These are phyloP conservation scores for Acmispon strigosus DNA, from an alignment of 306 rosid species.

Conservation along the genomic window DNA sequence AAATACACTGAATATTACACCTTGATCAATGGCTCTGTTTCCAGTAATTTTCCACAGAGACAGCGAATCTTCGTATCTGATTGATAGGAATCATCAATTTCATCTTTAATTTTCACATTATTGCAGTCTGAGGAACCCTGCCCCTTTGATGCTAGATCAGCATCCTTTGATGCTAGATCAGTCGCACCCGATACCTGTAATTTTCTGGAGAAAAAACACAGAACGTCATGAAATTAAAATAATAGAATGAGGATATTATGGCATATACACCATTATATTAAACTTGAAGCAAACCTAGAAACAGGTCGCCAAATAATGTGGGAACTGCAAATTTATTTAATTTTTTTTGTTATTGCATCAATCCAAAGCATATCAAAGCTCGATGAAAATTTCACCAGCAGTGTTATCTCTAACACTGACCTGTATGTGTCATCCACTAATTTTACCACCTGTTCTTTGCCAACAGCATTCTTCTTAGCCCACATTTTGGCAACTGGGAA, in stretches of 20 bases:
- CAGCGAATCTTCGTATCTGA: slow-evolving; percentile 69
- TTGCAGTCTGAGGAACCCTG: slow-evolving; percentile 70
- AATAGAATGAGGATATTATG: background rate
- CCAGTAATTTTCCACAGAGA: slow-evolving; percentile 72
- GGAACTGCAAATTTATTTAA: background rate
- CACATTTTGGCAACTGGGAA: slow-evolving; percentile 60
- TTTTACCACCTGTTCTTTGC: slow-evolving; percentile 80
- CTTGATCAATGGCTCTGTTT: slow-evolving; percentile 75
- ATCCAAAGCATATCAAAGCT: slow-evolving; percentile 10
- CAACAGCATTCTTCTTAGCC: slow-evolving; percentile 74
- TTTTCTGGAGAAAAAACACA: slow-evolving; percentile 44
- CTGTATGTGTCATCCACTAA: slow-evolving; percentile 91
- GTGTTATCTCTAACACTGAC: slow-evolving; percentile 40
- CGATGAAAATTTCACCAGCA: background rate
- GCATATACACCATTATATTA: background rate
- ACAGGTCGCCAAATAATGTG: background rate
- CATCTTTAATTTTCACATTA: slow-evolving; percentile 65
- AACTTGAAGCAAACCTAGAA: background rate
- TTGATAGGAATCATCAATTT: slow-evolving; percentile 58
- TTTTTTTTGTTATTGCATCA: background rate
- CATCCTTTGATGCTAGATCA: slow-evolving; percentile 81
- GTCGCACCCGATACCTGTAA: slow-evolving; percentile 79
- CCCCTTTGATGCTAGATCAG: slow-evolving; percentile 78
- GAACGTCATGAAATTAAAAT: background rate
- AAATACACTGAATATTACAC: slow-evolving; percentile 29